A percentile compares a stretch with the other conserved stretches of the same genome.
These are phyloP conservation scores for Escallonia rubra DNA, from an alignment of 129 eudicot genomes.

Conservation along the genomic window DNA sequence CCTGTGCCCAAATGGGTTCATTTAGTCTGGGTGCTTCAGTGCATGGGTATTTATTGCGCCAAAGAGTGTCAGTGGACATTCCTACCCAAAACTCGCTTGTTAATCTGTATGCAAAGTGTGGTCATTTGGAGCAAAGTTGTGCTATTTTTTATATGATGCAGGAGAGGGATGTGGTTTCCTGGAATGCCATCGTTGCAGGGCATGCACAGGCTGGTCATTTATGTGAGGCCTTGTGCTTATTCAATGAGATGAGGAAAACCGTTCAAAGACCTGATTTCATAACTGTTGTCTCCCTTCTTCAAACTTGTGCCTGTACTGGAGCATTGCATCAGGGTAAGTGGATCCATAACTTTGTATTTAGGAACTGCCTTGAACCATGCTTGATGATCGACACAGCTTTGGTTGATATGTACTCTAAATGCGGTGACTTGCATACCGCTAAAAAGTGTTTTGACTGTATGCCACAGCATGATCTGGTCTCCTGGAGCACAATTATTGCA, in stretches of 20 bases:
- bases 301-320: slow-evolving; percentile 84
- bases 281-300: slow-evolving; percentile 78
- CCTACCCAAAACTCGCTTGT: slow-evolving; percentile 77
- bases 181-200: slow-evolving; percentile 86
- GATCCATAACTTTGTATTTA: slow-evolving; percentile 60
- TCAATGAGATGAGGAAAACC: slow-evolving; percentile 63
- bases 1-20: slow-evolving; percentile 63
- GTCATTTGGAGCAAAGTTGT: slow-evolving; percentile 40
- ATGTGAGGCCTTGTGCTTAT: slow-evolving; percentile 37
- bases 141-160: slow-evolving; percentile 52
- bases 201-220: slow-evolving; percentile 72
- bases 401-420: slow-evolving; percentile 90
- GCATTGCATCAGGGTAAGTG: slow-evolving; percentile 84
- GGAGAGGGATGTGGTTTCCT: slow-evolving; percentile 66
- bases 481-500: slow-evolving; percentile 78
- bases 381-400: slow-evolving; percentile 63
- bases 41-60: slow-evolving; percentile 65
- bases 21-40: slow-evolving; percentile 48
- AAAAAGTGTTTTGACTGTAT: slow-evolving; percentile 69
- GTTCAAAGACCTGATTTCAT: slow-evolving; percentile 61
- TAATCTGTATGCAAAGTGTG: slow-evolving; percentile 78
- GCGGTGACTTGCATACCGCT: slow-evolving; percentile 68
- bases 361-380: slow-evolving; percentile 50
- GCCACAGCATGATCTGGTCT: slow-evolving; percentile 59
- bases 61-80: slow-evolving; percentile 37